Conservation (phyloP, 768 basidiomycete species). For the Rubroboletus pulcherrimus region DNA sequence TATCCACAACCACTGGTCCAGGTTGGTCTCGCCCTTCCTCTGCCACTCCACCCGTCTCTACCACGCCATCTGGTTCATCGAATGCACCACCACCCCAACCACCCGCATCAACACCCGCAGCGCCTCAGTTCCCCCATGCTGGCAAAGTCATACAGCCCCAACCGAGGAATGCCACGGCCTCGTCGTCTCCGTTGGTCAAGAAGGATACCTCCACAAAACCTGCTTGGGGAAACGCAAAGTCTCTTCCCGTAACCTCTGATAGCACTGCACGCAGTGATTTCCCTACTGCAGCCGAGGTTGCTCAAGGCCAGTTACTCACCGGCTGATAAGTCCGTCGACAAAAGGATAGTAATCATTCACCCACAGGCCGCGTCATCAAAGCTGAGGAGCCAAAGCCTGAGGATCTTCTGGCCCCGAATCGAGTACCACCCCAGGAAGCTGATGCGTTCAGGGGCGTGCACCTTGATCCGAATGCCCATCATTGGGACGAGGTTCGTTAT, state of each 20-base stretch:
- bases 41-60: constrained; percentile 56
- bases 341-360: constrained; percentile 12
- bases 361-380: constrained; percentile 20
- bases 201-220: constrained; percentile 41
- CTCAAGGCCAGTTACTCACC: constrained; percentile 56
- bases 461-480: constrained; percentile 88
- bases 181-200: constrained; percentile 33
- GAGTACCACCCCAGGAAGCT: constrained; percentile 74
- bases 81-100: constrained; percentile 45
- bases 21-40: constrained; percentile 83
- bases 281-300: constrained; percentile 95
- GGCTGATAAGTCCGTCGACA: not conserved
- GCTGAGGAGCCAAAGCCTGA: constrained; percentile 43
- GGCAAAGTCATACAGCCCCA: constrained; percentile 68
- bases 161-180: constrained; percentile 40
- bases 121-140: constrained; percentile 51
- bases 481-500: constrained; percentile 92
- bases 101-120: constrained; percentile 36
- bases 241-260: constrained; percentile 34
- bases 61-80: constrained; percentile 45
- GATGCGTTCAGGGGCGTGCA: constrained; percentile 95
- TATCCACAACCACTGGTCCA: constrained; percentile 53
- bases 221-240: constrained; percentile 69
- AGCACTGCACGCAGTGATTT: constrained; percentile 63
- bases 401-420: constrained; percentile 47